phyloP scores from a whole-genome alignment of 768 basidiomycete genomes.

The Trametes coccinea region DNA sequence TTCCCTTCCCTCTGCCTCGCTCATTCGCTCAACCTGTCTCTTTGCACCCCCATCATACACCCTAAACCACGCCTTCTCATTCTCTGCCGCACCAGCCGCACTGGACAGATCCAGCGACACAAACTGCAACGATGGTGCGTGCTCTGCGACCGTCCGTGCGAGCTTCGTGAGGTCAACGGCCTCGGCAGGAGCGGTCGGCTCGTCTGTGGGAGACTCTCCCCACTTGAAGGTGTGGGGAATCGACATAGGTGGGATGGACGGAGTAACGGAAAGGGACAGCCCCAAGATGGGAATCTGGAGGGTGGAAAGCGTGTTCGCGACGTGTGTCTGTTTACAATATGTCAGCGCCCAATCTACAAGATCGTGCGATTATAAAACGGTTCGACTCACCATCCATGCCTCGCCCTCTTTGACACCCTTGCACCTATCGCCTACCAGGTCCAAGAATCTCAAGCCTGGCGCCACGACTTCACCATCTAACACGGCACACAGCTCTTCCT shows the following conservation, averaged over 20 bases:
- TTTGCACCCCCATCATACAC: not conserved
- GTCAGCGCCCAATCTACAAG: not conserved
- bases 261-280: slow-evolving; percentile 13
- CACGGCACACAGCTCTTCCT: slow-evolving; percentile 14
- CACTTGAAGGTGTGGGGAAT: not conserved
- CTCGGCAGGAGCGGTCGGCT: not conserved
- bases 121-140: slow-evolving; percentile 4
- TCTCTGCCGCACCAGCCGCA: not conserved
- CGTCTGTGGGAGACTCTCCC: not conserved
- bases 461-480: slow-evolving; percentile 13
- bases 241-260: slow-evolving; percentile 3
- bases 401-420: slow-evolving; percentile 8
- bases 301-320: slow-evolving; percentile 1
- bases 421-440: slow-evolving; percentile 20
- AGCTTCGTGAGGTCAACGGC: slow-evolving; percentile 9
- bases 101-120: slow-evolving; percentile 11
- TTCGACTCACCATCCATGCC: slow-evolving; percentile 19
- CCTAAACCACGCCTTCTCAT: slow-evolving; percentile 6
- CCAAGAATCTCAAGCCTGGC: slow-evolving; percentile 15
- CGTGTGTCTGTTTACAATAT: slow-evolving; percentile 1
- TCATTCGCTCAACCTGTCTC: not conserved
- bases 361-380: not conserved
- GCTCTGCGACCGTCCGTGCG: slow-evolving; percentile 6
- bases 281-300: slow-evolving; percentile 1
- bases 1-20: slow-evolving; percentile 5